Evolutionary conservation across 164 flowering plant species (phyloP), one percentile per base, ranked within the genome.

Genomic region (Berberis thunbergii): DNA sequence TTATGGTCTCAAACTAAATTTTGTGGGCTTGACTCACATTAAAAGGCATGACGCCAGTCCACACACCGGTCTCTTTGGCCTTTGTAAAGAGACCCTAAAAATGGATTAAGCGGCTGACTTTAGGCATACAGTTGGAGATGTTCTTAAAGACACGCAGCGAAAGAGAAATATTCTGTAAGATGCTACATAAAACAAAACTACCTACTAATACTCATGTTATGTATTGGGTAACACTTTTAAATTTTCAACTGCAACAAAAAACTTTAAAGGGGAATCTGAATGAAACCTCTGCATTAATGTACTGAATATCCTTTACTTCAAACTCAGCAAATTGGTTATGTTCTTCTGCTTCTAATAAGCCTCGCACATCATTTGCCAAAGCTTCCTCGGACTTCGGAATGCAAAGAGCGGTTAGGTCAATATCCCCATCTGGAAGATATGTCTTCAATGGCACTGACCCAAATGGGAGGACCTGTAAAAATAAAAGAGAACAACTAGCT

Each of bases 381-480:
- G 83, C 67, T 54, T 91, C 96, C 68, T 86, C 96, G 44, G 63
- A 60, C 69, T 76, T 77, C 39, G 64, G 64, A 63, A 73, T 67
- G 71, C 83, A 75, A 72, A 87, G 75, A 41, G 85, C 89, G 46
- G 97, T 88, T 72, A 94, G 74, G 74, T 94, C 98, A 68, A 94
- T 94, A 68, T 94, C 98, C 63, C 98, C 98, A 79, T 94, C 98
- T 62, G 97, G 96, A 65, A 94, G 91, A 79, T 94, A 94, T 3
- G 98, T 94, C 76, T 81, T 87, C 59, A 94, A 65, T 7, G 97
- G 98, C 41, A 94, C 98, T 3, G 97, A 94, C 2, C 98, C 98
- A 79, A 83, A 88, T 7, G 95, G 86, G 54, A 82, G 85, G 3
- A 88, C 89, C 97, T 94, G 85, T 7, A 71, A 69, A 42, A 71